A percentile compares a stretch with the other conserved stretches of the same genome.
These are phyloP conservation scores for Desmodesmus armatus DNA, from an alignment of 139 green algal species.

Conservation along the genomic window DNA sequence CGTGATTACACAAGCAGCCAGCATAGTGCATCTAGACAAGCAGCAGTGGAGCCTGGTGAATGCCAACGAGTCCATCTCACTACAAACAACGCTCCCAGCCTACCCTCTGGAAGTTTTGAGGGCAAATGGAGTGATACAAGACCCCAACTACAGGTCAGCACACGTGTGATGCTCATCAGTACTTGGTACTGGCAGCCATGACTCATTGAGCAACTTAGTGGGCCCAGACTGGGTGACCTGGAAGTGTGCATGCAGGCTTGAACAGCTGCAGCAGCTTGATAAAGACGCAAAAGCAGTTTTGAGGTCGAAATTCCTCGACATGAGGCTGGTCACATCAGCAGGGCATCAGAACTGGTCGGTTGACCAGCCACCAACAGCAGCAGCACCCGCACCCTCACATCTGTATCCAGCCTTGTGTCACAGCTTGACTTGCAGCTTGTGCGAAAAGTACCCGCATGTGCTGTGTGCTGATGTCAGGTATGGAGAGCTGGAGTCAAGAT, in stretches of 20 bases:
- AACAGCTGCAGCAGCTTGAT: no score
- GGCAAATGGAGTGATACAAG: neutral
- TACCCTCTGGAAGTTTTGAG: conserved; percentile 37
- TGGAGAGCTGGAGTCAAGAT: conserved; percentile 63
- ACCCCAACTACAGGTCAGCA: conserved; percentile 39
- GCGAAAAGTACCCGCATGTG: no score
- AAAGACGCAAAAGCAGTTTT: neutral
- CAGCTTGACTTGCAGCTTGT: neutral
- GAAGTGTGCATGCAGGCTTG: neutral
- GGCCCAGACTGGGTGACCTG: no score
- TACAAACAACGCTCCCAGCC: conserved; percentile 14
- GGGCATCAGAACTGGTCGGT: no score
- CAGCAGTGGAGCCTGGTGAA: neutral
- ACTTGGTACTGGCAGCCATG: no score
- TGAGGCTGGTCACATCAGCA: neutral
- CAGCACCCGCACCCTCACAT: neutral
- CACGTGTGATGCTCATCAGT: no score
- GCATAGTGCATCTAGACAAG: neutral
- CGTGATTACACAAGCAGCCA: no score
- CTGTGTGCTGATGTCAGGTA: conserved; percentile 53
- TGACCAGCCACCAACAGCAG: neutral
- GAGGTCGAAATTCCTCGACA: neutral
- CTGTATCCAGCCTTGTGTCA: neutral
- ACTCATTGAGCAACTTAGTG: no score
- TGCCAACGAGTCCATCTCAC: conserved; percentile 16